These are phyloP conservation scores for Neofusicoccum umdonicola DNA, from an alignment of 2,329 filamentous ascomycete genomes.

Conservation along the genomic window DNA sequence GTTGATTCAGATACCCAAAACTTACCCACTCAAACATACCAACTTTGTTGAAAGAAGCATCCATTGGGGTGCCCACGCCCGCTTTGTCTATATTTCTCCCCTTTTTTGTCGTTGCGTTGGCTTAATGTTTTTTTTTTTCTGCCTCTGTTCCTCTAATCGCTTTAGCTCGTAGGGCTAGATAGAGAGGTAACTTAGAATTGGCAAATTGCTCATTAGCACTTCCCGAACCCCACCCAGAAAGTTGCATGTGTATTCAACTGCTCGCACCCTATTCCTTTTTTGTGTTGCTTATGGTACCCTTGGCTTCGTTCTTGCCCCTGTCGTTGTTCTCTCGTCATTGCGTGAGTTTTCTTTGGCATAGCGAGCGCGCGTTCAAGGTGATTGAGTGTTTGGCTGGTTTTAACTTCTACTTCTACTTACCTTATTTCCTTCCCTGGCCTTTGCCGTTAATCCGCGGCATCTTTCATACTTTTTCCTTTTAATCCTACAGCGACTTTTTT, in stretches of 20 bases:
- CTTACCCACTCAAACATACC: not conserved
- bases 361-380: conserved; percentile 3
- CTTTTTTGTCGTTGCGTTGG: not conserved
- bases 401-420: not conserved
- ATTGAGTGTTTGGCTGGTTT: not conserved
- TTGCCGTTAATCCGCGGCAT: not conserved
- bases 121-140: conserved; percentile 1
- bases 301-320: not conserved
- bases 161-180: conserved; percentile 4
- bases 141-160: not conserved
- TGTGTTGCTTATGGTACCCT: not conserved
- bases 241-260: not conserved
- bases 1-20: conserved; percentile 8
- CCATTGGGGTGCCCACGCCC: not conserved
- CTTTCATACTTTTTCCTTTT: not conserved
- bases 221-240: not conserved
- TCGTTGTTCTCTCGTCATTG: not conserved
- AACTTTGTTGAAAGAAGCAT: not conserved
- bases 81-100: not conserved
- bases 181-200: conserved; percentile 11
- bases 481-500: not conserved
- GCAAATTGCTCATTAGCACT: not conserved
- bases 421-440: not conserved
- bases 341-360: not conserved
- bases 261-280: not conserved